A percentile compares a stretch with the other conserved stretches of the same genome.
These are phyloP conservation scores for Maudiozyma serrabonitensis DNA, from an alignment of 805 yeast species.

Conservation along the genomic window DNA sequence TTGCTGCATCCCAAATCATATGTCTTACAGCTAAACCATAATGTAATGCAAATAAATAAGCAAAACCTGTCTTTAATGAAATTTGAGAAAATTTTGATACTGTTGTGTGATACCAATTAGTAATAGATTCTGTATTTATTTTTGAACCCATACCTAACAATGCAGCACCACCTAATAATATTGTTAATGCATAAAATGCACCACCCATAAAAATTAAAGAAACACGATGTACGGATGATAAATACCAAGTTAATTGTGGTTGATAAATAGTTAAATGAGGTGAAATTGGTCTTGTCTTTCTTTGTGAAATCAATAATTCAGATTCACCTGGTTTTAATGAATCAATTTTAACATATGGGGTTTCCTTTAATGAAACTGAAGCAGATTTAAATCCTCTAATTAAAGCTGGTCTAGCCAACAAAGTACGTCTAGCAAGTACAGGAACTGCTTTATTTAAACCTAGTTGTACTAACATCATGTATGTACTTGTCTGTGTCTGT, in stretches of 20 bases:
- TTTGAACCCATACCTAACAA: constrained; percentile 40
- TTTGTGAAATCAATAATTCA: constrained; percentile 60
- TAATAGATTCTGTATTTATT: constrained; percentile 28
- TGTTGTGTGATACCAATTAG: constrained; percentile 39
- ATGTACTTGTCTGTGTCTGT: too few relatives aligned
- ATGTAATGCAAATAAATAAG: constrained; percentile 85
- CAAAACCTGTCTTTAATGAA: constrained; percentile 56
- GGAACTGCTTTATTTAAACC: constrained; percentile 1
- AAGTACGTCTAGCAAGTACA: background rate
- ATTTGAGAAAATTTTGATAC: constrained; percentile 57
- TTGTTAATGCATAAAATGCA: constrained; percentile 68
- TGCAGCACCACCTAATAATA: constrained; percentile 63
- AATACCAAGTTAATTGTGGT: constrained; percentile 77
- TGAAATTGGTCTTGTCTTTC: constrained; percentile 79
- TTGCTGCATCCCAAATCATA: constrained; percentile 85
- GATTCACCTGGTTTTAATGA: constrained; percentile 4
- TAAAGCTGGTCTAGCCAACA: background rate
- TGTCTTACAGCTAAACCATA: constrained; percentile 84
- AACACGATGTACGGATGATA: constrained; percentile 80
- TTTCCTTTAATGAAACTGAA: background rate
- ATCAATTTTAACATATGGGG: background rate
- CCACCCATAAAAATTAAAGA: constrained; percentile 78
- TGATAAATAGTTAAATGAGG: constrained; percentile 87
- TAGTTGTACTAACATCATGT: background rate
- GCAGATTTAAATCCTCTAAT: background rate